Evolutionary conservation across 257 asterid species (phyloP).

Genomic region (Lantana camara): DNA sequence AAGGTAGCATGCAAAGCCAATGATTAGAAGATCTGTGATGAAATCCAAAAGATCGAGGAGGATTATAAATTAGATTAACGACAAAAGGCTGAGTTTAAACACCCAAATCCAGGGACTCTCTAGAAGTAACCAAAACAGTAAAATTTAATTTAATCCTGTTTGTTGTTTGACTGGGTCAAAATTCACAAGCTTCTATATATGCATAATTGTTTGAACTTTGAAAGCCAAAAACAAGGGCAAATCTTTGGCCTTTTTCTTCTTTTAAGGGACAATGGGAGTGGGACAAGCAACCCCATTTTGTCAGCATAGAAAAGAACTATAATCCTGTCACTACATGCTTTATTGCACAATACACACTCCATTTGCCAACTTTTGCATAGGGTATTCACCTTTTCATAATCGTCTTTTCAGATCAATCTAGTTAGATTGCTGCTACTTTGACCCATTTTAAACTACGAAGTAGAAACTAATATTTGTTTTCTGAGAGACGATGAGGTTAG

Average conservation of each 20-base stretch:
- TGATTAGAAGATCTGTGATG: slow-evolving; percentile 34
- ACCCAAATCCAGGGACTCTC: slow-evolving; percentile 5
- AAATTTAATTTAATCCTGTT: background rate
- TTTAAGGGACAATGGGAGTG: slow-evolving; percentile 35
- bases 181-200: no score
- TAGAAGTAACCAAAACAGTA: slow-evolving; percentile 14
- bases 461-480: no score
- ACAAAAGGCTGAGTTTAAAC: slow-evolving; percentile 19
- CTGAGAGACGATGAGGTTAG: no score
- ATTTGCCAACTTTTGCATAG: slow-evolving; percentile 26
- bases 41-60: slow-evolving; percentile 24
- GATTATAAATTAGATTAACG: slow-evolving; percentile 18
- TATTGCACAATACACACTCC: slow-evolving; percentile 24
- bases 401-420: no score
- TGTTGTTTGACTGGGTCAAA: slow-evolving; percentile 51
- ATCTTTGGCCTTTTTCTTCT: slow-evolving; percentile 34
- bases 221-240: slow-evolving; percentile 33
- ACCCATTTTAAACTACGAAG: no score
- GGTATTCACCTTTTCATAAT: background rate
- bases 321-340: slow-evolving; percentile 21
- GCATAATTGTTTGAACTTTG: no score
- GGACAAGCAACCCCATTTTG: slow-evolving; percentile 10
- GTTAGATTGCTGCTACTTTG: no score
- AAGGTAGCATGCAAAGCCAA: slow-evolving; percentile 29
- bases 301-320: slow-evolving; percentile 11